phyloP scores from a whole-genome alignment of 306 rosid species.

The Myrica gale region DNA sequence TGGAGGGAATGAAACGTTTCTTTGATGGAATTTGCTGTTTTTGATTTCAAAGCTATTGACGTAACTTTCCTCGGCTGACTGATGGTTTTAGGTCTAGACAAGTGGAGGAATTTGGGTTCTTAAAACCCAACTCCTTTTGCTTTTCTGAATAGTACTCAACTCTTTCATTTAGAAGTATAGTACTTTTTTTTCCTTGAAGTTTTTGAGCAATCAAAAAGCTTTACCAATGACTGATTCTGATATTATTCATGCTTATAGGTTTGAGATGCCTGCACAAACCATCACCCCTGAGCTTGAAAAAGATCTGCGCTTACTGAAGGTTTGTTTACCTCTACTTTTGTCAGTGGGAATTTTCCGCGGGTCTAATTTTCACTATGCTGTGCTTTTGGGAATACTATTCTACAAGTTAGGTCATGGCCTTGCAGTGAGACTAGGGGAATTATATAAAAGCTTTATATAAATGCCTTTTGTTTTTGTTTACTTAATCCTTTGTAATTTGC shows the following conservation, averaged over 20 bases:
- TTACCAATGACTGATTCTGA: not conserved
- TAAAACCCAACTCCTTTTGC: not conserved
- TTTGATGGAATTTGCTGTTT: not conserved
- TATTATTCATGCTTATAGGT: constrained; percentile 40
- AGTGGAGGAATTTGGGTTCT: not conserved
- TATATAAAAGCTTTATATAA: too few species aligned
- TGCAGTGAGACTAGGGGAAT: not conserved
- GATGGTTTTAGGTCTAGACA: not conserved
- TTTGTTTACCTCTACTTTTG: constrained; percentile 12
- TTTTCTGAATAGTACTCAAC: not conserved
- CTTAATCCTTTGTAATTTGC: too few species aligned
- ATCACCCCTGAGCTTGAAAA: constrained; percentile 73
- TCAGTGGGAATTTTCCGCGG: not conserved
- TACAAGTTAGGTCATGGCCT: not conserved
- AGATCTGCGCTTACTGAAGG: constrained; percentile 73
- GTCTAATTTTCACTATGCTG: not conserved
- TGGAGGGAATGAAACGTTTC: not conserved
- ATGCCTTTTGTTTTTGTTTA: not conserved
- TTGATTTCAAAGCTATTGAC: not conserved
- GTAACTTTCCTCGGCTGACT: not conserved
- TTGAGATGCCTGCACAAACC: constrained; percentile 81
- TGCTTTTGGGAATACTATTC: not conserved
- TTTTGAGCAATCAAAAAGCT: not conserved
- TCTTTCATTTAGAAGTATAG: not conserved
- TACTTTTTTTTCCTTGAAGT: not conserved